Evolutionary conservation across 495 filamentous ascomycete genomes (phyloP), one percentile per base, ranked within the genome.

Genomic region (Aspergillus sparsus): DNA sequence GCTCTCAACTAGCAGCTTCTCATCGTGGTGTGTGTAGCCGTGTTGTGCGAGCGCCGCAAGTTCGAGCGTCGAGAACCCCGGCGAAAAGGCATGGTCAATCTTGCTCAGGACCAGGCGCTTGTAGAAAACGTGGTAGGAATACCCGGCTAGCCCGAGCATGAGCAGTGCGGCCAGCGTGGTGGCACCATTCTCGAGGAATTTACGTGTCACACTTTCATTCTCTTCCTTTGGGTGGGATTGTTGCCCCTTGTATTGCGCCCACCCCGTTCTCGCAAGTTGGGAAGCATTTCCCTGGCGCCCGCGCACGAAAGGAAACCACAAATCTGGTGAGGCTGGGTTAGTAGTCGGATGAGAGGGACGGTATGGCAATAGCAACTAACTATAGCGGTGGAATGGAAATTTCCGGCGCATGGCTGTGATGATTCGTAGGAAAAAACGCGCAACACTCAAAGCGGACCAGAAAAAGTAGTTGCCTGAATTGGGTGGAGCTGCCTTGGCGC

Each of bases 1-100:
- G 7, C 5, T 9, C 5, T 53, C 18, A 6, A 18, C 13, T 7
- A 47, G n/a, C 0, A 16, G 15, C 44, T 31, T 41, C 0, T 36
- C 15, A n/a, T 37, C 50, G 9, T 60, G 39, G 16, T 47, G 49
- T 5, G 56, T 33, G 12, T 60, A 60, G 39, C 57, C 57, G 13
- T 60, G 83, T 45, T 83, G 84, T 37, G 80, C 80, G 1, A 83
- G 73, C 15, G 86, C 88, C 6, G 91, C 91, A 11, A 95, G 74
- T 31, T 88, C 89, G 10, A 96, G 77, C 0, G 91, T 88, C 0
- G 92, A 91, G 68, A 95, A 91, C 1, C 91, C 91, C 7, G 87
- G 87, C 41, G 83, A 77, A 69, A 96, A 95, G 36, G 92, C 91
- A 55, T 89, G 83, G 59, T 89, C 83, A 69, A 95, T 93, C 69